Conservation (phyloP, 1,284 basidiomycete species). For the Nidula niveotomentosa region DNA sequence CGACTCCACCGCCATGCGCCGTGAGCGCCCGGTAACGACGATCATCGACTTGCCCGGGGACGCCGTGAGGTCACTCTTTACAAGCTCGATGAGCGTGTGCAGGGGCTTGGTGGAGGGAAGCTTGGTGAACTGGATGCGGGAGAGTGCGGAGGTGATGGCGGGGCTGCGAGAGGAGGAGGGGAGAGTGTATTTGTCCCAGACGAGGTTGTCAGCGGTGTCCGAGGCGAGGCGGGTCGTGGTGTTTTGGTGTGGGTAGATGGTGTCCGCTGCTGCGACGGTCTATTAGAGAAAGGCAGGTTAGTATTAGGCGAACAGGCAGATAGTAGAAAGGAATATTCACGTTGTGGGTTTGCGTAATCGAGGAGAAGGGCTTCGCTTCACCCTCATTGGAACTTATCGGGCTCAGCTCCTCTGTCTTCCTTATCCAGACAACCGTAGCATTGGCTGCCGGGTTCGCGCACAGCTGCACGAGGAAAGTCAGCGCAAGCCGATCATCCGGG, state of each 20-base stretch:
- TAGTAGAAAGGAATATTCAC: slow-evolving; percentile 15
- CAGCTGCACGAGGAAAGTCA: slow-evolving; percentile 79
- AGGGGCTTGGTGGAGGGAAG: slow-evolving; percentile 50
- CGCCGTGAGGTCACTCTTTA: slow-evolving; percentile 18
- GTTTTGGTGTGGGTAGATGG: slow-evolving; percentile 61
- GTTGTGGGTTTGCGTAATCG: slow-evolving; percentile 17
- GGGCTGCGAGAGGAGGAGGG: slow-evolving; percentile 21
- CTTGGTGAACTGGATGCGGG: slow-evolving; percentile 56
- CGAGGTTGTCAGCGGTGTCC: slow-evolving; percentile 70
- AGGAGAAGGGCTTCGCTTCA: not conserved
- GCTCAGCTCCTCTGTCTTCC: slow-evolving; percentile 37
- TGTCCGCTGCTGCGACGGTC: slow-evolving; percentile 58
- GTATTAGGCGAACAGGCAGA: slow-evolving; percentile 5
- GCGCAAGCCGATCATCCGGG: slow-evolving; percentile 85
- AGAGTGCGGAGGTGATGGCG: slow-evolving; percentile 39
- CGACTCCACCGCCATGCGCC: slow-evolving; percentile 61
- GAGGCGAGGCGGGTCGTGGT: slow-evolving; percentile 68
- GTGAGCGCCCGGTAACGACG: slow-evolving; percentile 73
- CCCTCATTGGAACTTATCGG: slow-evolving; percentile 17
- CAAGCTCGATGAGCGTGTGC: slow-evolving; percentile 49
- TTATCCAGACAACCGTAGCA: slow-evolving; percentile 71
- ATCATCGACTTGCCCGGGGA: slow-evolving; percentile 43
- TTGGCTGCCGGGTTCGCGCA: slow-evolving; percentile 62
- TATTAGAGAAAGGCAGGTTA: slow-evolving; percentile 17
- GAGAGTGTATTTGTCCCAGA: slow-evolving; percentile 58